Percentiles rank a stretch among this genome's conserved stretches.
These are phyloP conservation scores for Xylaria acuta DNA, from an alignment of 495 filamentous ascomycete genomes.

Conservation along the genomic window DNA sequence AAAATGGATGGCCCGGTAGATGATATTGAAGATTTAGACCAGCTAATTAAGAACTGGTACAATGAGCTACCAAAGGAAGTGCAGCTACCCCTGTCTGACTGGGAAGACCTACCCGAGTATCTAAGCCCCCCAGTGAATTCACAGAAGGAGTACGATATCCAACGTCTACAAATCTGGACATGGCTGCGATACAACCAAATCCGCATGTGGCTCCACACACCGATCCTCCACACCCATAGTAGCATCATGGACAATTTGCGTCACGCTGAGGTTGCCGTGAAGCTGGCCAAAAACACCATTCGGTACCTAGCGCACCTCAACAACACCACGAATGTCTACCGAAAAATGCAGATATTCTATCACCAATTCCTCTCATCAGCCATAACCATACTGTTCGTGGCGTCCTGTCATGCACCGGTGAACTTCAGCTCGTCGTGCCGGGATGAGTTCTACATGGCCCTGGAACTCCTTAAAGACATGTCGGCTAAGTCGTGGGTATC, in stretches of 20 bases:
- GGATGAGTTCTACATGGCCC: constrained; percentile 86
- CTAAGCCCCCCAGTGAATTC: constrained; percentile 35
- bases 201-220: constrained; percentile 81
- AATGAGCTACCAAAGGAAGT: constrained; percentile 49
- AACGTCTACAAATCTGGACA: constrained; percentile 65
- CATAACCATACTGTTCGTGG: constrained; percentile 81
- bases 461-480: constrained; percentile 82
- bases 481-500: constrained; percentile 79
- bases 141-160: constrained; percentile 56
- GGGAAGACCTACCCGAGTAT: constrained; percentile 40
- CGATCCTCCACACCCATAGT: constrained; percentile 75
- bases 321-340: constrained; percentile 81
- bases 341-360: constrained; percentile 79
- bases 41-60: constrained; percentile 81
- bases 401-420: constrained; percentile 79
- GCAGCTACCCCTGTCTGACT: constrained; percentile 38
- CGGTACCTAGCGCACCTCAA: constrained; percentile 75
- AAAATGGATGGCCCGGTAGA: constrained; percentile 59
- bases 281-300: constrained; percentile 82
- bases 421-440: constrained; percentile 76
- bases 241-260: constrained; percentile 75
- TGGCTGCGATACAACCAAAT: constrained; percentile 79
- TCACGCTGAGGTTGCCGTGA: constrained; percentile 73
- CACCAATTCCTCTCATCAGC: constrained; percentile 87
- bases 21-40: constrained; percentile 78